Conservation (phyloP, 129 eudicot genomes). For the Erigeron canadensis region DNA sequence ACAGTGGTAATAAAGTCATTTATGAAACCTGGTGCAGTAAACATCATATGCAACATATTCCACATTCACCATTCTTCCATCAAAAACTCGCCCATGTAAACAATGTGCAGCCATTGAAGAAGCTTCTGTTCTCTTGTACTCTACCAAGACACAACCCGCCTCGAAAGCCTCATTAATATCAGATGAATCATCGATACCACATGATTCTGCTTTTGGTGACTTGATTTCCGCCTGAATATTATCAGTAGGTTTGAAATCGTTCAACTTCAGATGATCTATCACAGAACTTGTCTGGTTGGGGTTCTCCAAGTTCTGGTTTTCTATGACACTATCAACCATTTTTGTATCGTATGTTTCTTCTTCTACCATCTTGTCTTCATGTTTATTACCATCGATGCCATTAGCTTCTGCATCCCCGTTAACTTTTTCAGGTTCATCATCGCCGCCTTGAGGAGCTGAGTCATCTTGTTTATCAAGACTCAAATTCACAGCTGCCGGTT, state of each 20-base stretch:
- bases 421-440: slow-evolving; percentile 26
- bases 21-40: slow-evolving; percentile 50
- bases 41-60: slow-evolving; percentile 55
- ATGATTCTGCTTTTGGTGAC: slow-evolving; percentile 23
- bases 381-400: slow-evolving; percentile 26
- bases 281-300: slow-evolving; percentile 15
- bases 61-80: slow-evolving; percentile 64
- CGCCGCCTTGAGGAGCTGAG: slow-evolving; percentile 9
- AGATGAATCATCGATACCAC: not conserved
- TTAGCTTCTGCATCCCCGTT: slow-evolving; percentile 21
- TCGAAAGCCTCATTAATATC: slow-evolving; percentile 41
- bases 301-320: slow-evolving; percentile 23
- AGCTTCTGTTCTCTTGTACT: slow-evolving; percentile 80
- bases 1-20: slow-evolving; percentile 20
- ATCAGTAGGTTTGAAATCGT: slow-evolving; percentile 18
- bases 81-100: slow-evolving; percentile 85
- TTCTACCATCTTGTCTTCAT: slow-evolving; percentile 18
- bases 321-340: slow-evolving; percentile 24
- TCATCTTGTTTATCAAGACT: not conserved
- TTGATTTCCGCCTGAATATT: slow-evolving; percentile 24
- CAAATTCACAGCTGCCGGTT: slow-evolving; percentile 17
- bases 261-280: slow-evolving; percentile 22
- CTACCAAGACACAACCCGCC: slow-evolving; percentile 79
- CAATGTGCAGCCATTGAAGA: slow-evolving; percentile 85
- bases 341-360: slow-evolving; percentile 38